Percentiles rank a stretch among this genome's conserved stretches.
Conservation (phyloP, 768 basidiomycete species). For the Solioccasus polychromus region DNA sequence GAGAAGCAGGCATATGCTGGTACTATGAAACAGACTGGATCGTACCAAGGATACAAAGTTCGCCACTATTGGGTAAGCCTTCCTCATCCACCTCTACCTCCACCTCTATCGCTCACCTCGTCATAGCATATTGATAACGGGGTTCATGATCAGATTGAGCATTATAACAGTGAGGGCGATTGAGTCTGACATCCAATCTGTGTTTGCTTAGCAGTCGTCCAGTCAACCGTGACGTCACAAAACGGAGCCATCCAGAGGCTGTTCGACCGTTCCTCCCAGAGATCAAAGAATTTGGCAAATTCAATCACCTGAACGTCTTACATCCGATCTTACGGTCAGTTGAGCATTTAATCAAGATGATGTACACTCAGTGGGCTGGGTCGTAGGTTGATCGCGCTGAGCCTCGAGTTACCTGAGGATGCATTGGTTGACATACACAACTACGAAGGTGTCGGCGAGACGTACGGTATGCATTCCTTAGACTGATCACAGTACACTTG, state of each 20-base stretch:
- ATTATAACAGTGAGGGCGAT: conserved; percentile 52
- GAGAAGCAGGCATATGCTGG: conserved; percentile 44
- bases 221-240: conserved; percentile 52
- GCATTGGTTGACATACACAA: conserved; percentile 46
- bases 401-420: conserved; percentile 55
- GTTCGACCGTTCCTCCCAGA: conserved; percentile 53
- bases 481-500: neutral
- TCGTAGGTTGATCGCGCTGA: conserved; percentile 45
- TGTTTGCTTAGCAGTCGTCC: neutral
- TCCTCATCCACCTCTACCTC: neutral
- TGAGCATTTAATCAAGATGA: neutral
- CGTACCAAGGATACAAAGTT: conserved; percentile 53
- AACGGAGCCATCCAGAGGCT: conserved; percentile 46
- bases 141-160: conserved; percentile 60
- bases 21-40: conserved; percentile 41
- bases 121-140: conserved; percentile 58
- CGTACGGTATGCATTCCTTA: conserved; percentile 33
- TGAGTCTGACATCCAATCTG: neutral
- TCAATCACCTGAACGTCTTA: conserved; percentile 52
- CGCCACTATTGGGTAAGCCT: conserved; percentile 45
- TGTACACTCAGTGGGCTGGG: neutral
- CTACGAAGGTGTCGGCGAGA: conserved; percentile 41
- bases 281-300: conserved; percentile 45
- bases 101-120: neutral
- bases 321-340: conserved; percentile 44